phyloP scores from a whole-genome alignment of 257 asterid species.

The Phtheirospermum japonicum region DNA sequence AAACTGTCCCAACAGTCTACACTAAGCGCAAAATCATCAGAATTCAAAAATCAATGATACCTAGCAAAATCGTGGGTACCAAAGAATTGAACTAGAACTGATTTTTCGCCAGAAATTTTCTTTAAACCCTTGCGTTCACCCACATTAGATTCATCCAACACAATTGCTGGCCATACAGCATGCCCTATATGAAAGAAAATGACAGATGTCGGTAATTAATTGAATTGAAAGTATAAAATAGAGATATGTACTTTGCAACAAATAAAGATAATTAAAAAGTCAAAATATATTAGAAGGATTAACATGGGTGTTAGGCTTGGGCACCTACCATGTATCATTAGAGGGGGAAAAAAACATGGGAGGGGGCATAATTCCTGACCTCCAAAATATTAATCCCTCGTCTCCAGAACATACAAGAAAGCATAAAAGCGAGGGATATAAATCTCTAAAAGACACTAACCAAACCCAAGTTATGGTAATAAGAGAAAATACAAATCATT shows the following conservation, averaged over 20 bases:
- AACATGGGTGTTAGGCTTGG: background rate
- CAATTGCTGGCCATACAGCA: conserved; percentile 97
- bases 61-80: conserved; percentile 99
- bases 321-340: background rate
- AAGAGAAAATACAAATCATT: background rate
- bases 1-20: conserved; percentile 23
- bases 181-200: conserved; percentile 59
- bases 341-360: background rate
- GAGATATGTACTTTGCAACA: conserved; percentile 19
- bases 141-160: conserved; percentile 75
- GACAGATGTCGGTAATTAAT: conserved; percentile 22
- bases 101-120: conserved; percentile 70
- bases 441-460: background rate
- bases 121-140: conserved; percentile 67
- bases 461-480: background rate
- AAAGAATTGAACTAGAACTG: conserved; percentile 89
- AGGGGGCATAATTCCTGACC: background rate
- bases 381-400: background rate
- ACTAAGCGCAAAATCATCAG: conserved; percentile 16
- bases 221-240: conserved; percentile 11
- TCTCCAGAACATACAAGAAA: background rate
- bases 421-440: background rate
- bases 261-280: conserved; percentile 14
- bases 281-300: background rate
- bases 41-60: conserved; percentile 36